Evolutionary conservation across 164 flowering plant genomes (phyloP), one percentile per base, ranked within the genome.

Genomic region (Aristolochia fimbriata): DNA sequence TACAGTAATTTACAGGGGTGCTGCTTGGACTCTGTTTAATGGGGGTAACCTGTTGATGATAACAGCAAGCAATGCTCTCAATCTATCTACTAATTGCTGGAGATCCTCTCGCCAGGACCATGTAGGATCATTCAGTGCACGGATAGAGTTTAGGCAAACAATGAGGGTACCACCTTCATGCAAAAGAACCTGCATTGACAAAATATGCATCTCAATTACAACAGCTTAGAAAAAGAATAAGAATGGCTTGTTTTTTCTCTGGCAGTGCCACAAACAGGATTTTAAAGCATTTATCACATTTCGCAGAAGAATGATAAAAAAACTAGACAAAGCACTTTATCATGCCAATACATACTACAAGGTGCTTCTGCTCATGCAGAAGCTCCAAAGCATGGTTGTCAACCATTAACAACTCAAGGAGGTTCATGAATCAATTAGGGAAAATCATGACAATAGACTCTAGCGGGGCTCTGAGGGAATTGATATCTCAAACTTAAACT

Each of bases 101-200:
- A 85, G 56, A 71, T 85, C 91, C 49, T 82, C 78, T 70, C 48
- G 76, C 87, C 85, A 83, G 22, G 96, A 91, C 95, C 92, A 91
- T 6, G 81, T 53, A 1, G 98, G 98, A 31, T 80, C 67, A 67
- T 82, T 81, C 21, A 92, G 75, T 49, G 91, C 93, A 21, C 98
- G 91, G 47, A 89, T 65, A 6, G 96, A 89, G 57, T 87, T 89
- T 51, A 89, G 86, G 68, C 98, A 92, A 59, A 92, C 96, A 22
- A 92, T 69, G 63, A 92, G 91, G 5, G 96, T 92, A 15, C 96
- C 98, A 11, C 99, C 99, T 78, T 94, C 99, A 60, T 94, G 99
- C 61, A 91, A 68, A 69, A 94, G 99, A 69, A 94, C 99, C 99
- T 94, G 83, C 69, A 78, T 33, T 21, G 14, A 37, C 21, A 13